Conservation (phyloP, 1,139 yeast species). For the Hyphopichia fennica region DNA sequence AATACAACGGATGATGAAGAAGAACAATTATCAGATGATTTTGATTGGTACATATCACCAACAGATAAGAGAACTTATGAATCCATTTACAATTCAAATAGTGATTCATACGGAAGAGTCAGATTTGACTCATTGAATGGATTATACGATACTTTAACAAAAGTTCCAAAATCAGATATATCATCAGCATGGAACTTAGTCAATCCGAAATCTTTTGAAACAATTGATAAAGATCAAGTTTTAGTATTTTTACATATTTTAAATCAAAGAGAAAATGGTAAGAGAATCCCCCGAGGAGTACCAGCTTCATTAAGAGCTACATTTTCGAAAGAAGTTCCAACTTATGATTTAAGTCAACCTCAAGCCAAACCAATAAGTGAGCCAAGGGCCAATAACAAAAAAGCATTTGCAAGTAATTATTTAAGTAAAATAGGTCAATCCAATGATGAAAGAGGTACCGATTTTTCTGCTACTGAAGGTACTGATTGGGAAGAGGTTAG, state of each 20-base stretch:
- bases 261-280: conserved; percentile 86
- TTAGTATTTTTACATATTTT: conserved; percentile 86
- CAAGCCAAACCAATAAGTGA: conserved; percentile 43
- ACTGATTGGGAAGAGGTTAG: conserved; percentile 89
- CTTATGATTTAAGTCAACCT: conserved; percentile 55
- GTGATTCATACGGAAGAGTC: conserved; percentile 83
- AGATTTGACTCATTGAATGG: conserved; percentile 69
- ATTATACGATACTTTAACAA: conserved; percentile 64
- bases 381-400: conserved; percentile 18
- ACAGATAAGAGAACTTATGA: conserved; percentile 78
- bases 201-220: conserved; percentile 82
- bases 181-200: conserved; percentile 94
- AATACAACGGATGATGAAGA: conserved; percentile 51
- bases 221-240: conserved; percentile 92
- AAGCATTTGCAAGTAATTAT: conserved; percentile 41
- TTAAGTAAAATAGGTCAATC: conserved; percentile 46
- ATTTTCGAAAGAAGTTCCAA: conserved; percentile 81
- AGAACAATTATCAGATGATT: conserved; percentile 59
- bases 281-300: conserved; percentile 85
- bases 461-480: conserved; percentile 69
- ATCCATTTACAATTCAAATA: conserved; percentile 68
- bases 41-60: conserved; percentile 97
- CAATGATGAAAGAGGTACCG: conserved; percentile 64
- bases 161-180: conserved; percentile 83
- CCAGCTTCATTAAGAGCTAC: conserved; percentile 94